Evolutionary conservation across 768 basidiomycete species (phyloP).

Genomic region (Mycena sanguinolenta): DNA sequence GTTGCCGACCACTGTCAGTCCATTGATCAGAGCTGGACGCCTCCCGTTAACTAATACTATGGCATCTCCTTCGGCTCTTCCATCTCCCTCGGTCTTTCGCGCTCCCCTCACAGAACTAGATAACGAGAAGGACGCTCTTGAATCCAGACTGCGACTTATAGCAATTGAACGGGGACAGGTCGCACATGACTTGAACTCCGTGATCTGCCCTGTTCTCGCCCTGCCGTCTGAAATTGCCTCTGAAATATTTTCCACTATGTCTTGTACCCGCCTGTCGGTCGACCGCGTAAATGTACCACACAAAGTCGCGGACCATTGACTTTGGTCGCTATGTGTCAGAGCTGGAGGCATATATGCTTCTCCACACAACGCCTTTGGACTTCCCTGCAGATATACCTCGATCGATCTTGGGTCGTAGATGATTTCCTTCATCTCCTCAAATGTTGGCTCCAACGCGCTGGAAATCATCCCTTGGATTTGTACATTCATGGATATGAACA

Average conservation of each 20-base stretch:
- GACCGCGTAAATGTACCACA: neutral
- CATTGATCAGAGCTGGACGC: no score
- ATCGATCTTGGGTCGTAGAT: neutral
- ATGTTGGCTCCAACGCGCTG: conserved; percentile 23
- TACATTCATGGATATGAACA: neutral
- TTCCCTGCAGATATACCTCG: conserved; percentile 7
- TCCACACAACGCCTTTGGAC: neutral
- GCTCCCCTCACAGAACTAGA: conserved; percentile 19
- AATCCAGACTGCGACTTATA: neutral
- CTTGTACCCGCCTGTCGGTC: conserved; percentile 8
- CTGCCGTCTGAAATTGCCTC: conserved; percentile 19
- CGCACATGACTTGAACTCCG: neutral
- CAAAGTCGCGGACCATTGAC: conserved; percentile 1
- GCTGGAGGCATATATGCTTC: conserved; percentile 24
- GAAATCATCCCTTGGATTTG: conserved; percentile 10
- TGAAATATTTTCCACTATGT: conserved; percentile 19
- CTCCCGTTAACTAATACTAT: no score
- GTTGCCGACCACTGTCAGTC: no score
- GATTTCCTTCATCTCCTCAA: neutral
- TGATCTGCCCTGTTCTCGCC: conserved; percentile 23
- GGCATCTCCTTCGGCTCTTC: no score
- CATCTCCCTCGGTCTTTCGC: no score
- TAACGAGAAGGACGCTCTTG: conserved; percentile 4
- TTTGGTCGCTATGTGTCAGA: conserved; percentile 18
- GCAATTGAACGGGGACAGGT: conserved; percentile 5